Base-by-base conservation (phyloP, 1,139 yeast species). In the Geotrichum cucujoidarum region DNA sequence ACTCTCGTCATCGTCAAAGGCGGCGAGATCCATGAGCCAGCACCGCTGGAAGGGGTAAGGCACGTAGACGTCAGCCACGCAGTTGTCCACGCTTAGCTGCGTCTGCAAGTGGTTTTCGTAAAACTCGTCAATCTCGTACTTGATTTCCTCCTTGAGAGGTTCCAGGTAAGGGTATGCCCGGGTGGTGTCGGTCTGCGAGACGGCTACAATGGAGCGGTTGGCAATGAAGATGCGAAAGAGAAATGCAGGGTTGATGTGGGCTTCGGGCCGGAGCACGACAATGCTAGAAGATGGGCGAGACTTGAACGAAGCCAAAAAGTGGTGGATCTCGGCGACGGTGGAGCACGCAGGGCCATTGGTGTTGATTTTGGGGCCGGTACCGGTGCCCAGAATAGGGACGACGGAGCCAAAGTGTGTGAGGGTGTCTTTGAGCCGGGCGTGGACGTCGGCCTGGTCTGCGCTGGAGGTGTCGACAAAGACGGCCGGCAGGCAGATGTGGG, bases 161-260 rank as follows among this genome's bases (percentile, higher is more conserved):
- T 68, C 73, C 43, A 92, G 69, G 60, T 79, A 92, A 33, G 78
- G 81, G 61, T 89, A 92, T 61, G 78, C 82, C 62, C 89, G 87
- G 20, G 31, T 20, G 59, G 85, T 71, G 61, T 92, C 97, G 48
- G 97, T 71, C 64, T 90, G 98, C 0, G 89, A 75, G 3, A 84
- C 77, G 0, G 86, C 97, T 4, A 89, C 65, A 5, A 92, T 69
- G 37, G 70, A 65, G 2, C 80, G 68, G 50, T 80, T 75, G 50
- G 75, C 73, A 6, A 92, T 84, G 66, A 88, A 92, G 33, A 90
- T 80, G 47, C 98, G 73, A 61, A 92, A 92, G 64, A 92, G 97
- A 55, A 88, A 69, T 0, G 97, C 88, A 0, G 97, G 97, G 56
- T 87, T 88, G 33, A 90, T 68, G 43, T 75, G 75, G 40, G 77